Percentiles rank a stretch among this genome's conserved stretches.
Evolutionary conservation across 1,284 basidiomycete species (phyloP).

Genomic region (Athelia sp.): DNA sequence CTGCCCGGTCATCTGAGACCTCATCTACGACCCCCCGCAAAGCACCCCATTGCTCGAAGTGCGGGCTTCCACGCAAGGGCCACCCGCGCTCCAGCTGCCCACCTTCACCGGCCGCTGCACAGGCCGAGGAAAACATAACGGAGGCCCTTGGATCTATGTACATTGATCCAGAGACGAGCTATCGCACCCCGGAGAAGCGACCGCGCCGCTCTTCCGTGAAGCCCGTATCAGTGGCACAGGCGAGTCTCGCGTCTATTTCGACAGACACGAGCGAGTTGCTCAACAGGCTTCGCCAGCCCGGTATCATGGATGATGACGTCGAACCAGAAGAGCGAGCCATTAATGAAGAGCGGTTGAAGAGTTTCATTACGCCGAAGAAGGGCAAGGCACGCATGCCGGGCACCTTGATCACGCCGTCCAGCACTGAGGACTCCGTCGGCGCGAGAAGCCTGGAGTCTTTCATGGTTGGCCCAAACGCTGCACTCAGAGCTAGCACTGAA

Average conservation of each 20-base stretch:
- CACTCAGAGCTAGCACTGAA: constrained; percentile 16
- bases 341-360: constrained; percentile 24
- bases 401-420: constrained; percentile 41
- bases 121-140: constrained; percentile 2
- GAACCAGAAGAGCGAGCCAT: constrained; percentile 14
- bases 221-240: background rate
- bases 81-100: constrained; percentile 58
- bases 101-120: constrained; percentile 24
- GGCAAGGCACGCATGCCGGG: constrained; percentile 41
- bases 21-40: constrained; percentile 27
- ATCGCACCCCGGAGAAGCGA: constrained; percentile 17
- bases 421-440: constrained; percentile 8
- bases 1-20: background rate
- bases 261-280: constrained; percentile 31
- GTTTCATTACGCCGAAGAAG: constrained; percentile 12
- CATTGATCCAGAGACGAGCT: constrained; percentile 14
- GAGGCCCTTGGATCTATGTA: constrained; percentile 1
- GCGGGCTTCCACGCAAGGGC: constrained; percentile 45
- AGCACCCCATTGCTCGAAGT: constrained; percentile 44
- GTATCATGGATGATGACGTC: constrained; percentile 23
- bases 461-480: constrained; percentile 29
- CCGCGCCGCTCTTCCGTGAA: background rate
- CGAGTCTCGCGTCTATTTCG: constrained; percentile 33
- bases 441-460: background rate
- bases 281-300: constrained; percentile 28